Base-by-base conservation (phyloP, 2,329 filamentous ascomycete genomes). In the Sphaceloma murrayae region DNA sequence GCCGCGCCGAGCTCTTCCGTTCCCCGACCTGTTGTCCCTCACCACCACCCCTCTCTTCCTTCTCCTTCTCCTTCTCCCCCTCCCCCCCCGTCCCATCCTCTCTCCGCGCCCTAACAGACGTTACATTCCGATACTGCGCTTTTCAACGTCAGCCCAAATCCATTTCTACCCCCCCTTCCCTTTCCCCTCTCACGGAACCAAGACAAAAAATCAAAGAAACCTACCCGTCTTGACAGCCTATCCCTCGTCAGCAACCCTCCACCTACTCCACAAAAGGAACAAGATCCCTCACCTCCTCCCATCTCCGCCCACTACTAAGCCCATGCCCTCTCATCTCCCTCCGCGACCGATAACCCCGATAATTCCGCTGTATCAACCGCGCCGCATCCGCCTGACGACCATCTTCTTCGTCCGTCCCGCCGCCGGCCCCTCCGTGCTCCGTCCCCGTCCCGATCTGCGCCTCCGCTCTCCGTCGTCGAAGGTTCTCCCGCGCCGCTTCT, bases 261-360 rank as follows among this genome's bases (percentile, higher is more conserved):
- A 6, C 10, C 5, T 47, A 47, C 10, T 44, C 46, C 16, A 46
- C 54, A 10, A 49, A 43, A 51, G 55, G 52, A 43, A 50, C 45
- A 54, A 55, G 43, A 54, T 47, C 39, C 29, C 62, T 64, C 45
- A 83, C 80, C 55, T 84, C 77, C 8, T 76, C 66, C 82, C 82
- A 88, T 54, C 83, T 68, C 21, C 78, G 78, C 21, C 70, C 75
- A n/a, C 83, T 73, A 59, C 83, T 74, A 24, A 93, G 59, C 1
- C 74, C 74, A 51, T 81, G 68, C 0, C 85, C 85, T 30, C 74
- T 62, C 53, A 91, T 68, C 59, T 85, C 79, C 36, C 85, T 68
- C 32, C 85, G 73, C 38, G 76, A 72, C 44, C 82, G 73, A 60
- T 93, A 85, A 4, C 85, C 85, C 24, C 86, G 73, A 58, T 87